Evolutionary conservation across 306 rosid genomes (phyloP).

Genomic region (Prunus kanzakura): DNA sequence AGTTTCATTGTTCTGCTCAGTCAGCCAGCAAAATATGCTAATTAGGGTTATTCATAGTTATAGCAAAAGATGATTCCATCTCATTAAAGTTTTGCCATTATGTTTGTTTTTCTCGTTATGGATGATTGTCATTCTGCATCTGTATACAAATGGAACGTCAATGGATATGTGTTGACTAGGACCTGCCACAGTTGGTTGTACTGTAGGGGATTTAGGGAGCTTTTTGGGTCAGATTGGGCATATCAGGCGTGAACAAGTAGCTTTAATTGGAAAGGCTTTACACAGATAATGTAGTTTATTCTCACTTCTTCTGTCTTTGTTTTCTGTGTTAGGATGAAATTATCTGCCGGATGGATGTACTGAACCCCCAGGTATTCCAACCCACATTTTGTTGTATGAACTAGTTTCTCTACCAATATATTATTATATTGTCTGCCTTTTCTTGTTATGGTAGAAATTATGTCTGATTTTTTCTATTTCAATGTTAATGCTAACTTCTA

Average conservation of each 20-base stretch:
- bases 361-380: slow-evolving; percentile 82
- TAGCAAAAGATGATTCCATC: neutral
- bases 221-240: neutral
- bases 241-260: slow-evolving; percentile 1
- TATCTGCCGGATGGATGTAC: slow-evolving; percentile 62
- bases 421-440: neutral
- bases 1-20: neutral
- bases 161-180: neutral
- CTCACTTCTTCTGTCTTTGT: slow-evolving; percentile 26
- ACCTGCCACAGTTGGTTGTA: neutral
- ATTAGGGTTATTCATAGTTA: neutral
- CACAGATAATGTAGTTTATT: neutral
- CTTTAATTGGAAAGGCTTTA: neutral
- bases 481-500: slow-evolving; percentile 21
- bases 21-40: neutral
- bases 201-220: neutral
- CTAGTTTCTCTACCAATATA: neutral
- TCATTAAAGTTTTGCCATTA: neutral
- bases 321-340: slow-evolving; percentile 59
- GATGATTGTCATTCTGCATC: neutral
- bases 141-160: neutral
- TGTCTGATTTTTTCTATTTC: neutral
- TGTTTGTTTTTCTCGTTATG: neutral
- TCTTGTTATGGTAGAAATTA: neutral
- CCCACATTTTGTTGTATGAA: neutral